Base-by-base conservation (phyloP, 768 basidiomycete genomes). In the Leccinum uliginosum region DNA sequence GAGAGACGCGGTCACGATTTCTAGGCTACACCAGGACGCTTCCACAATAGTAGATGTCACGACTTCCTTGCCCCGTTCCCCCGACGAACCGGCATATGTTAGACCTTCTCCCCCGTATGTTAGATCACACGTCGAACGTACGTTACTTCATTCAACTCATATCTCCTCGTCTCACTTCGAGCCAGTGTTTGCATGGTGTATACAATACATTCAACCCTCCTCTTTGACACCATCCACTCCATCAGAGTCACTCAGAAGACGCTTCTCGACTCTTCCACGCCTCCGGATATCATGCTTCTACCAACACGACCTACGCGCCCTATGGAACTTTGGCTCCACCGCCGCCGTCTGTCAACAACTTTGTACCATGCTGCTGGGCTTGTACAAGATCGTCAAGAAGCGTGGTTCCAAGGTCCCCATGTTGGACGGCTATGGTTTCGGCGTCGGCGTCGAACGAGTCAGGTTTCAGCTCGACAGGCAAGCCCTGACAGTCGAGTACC, bases 31-130 rank as follows among this genome's bases (percentile, higher is more conserved):
- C 65, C 80, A 85, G 60, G 92, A 97, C 69, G 70, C 86, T 27
- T 80, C 85, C 3, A 93, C 91, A 15, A 77, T 96, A 53, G 85
- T 98, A 73, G 89, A 94, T 71, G 85, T 98, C 57, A 86, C 94
- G 3, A 95, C 93, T 8, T 95, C 93, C n/a, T 78, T 98, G 23
- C 94, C 95, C 58, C 86, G 93, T 47, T 94, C 93, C 43, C 74
- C 81, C 32, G 92, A 96, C 62, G 94, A 96, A 68, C 94, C 94
- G 7, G 84, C 88, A 17, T 98, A 94, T 73, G 77, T 98, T 50
- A 81, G 94, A 60, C 91, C 94, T 0, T 87, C 92, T 17, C 95
- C 94, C 26, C 95, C 94, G 17, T 93, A 87, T 67, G 93, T 98
- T 44, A 82, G 94, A 67, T 95, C 94, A 10, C 82, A 93, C 67